Conservation (phyloP, 108 stramenopile genomes). For the Epithemia pelagica region DNA sequence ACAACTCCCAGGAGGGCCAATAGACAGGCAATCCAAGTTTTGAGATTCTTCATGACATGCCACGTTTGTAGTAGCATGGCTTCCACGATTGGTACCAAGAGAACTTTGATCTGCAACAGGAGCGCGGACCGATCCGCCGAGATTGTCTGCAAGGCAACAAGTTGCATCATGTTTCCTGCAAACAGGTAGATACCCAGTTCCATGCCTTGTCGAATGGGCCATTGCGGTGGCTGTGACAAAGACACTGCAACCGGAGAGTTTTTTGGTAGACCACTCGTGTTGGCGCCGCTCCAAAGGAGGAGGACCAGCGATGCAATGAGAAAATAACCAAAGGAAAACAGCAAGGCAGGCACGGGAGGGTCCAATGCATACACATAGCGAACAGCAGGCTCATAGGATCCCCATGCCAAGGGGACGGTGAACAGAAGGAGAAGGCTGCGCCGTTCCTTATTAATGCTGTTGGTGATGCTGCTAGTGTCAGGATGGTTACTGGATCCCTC, state of each 20-base stretch:
- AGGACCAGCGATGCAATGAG: slow-evolving; percentile 32
- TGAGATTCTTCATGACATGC: slow-evolving; percentile 23
- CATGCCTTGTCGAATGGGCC: slow-evolving; percentile 33
- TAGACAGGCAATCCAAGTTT: slow-evolving; percentile 67
- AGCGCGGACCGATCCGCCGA: slow-evolving; percentile 56
- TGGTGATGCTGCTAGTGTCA: too few relatives aligned
- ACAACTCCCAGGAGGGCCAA: slow-evolving; percentile 65
- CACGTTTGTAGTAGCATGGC: too few relatives aligned
- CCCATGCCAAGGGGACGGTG: slow-evolving; percentile 76
- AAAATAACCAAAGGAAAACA: slow-evolving; percentile 79
- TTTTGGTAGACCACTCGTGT: background rate
- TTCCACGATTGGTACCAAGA: slow-evolving; percentile 64
- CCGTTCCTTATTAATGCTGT: too few relatives aligned
- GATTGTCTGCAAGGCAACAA: slow-evolving; percentile 70
- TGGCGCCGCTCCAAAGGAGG: background rate
- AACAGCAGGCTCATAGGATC: slow-evolving; percentile 74
- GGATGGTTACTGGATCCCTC: too few relatives aligned
- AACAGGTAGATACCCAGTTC: slow-evolving; percentile 81
- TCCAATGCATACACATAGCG: slow-evolving; percentile 49
- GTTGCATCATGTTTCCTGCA: slow-evolving; percentile 72
- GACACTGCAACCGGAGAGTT: background rate
- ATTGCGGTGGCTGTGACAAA: slow-evolving; percentile 7
- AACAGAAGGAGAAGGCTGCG: slow-evolving; percentile 44
- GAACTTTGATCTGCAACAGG: slow-evolving; percentile 35
- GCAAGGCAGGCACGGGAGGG: slow-evolving; percentile 70